These are phyloP conservation scores for Saccharomycopsis phalli DNA, from an alignment of 1,139 yeast species.

Conservation along the genomic window DNA sequence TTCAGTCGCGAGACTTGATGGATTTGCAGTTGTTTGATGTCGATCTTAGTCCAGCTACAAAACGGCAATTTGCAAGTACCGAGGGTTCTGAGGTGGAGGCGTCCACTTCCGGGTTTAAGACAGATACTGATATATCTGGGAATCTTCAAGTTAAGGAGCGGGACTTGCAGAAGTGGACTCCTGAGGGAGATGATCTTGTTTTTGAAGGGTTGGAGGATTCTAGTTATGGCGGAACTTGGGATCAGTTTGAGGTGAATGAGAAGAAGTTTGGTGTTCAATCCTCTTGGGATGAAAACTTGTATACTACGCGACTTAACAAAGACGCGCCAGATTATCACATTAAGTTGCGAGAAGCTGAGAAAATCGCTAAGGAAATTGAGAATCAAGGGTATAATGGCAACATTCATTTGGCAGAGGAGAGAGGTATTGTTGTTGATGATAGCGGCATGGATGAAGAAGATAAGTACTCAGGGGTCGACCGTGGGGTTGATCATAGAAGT, in stretches of 20 bases:
- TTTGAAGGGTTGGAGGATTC: conserved; percentile 1
- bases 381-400: conserved; percentile 53
- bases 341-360: conserved; percentile 63
- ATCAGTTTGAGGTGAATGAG: conserved; percentile 87
- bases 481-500: conserved; percentile 56
- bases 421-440: conserved; percentile 72
- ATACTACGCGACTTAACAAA: conserved; percentile 77
- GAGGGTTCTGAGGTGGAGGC: conserved; percentile 3
- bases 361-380: conserved; percentile 77
- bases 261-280: conserved; percentile 83
- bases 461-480: conserved; percentile 83
- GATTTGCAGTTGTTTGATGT: conserved; percentile 46
- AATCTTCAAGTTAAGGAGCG: conserved; percentile 42
- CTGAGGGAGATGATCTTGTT: conserved; percentile 40
- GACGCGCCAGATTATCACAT: conserved; percentile 65
- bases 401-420: conserved; percentile 82
- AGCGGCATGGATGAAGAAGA: conserved; percentile 93
- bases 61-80: conserved; percentile 19
- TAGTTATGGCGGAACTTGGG: conserved; percentile 45
- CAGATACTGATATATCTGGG: conserved; percentile 76
- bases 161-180: conserved; percentile 80
- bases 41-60: conserved; percentile 27
- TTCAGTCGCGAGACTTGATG: conserved; percentile 53
- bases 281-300: conserved; percentile 78
- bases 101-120: conserved; percentile 43